These are phyloP conservation scores for Pichia sp. DNA, from an alignment of 1,139 yeast species.

Conservation along the genomic window DNA sequence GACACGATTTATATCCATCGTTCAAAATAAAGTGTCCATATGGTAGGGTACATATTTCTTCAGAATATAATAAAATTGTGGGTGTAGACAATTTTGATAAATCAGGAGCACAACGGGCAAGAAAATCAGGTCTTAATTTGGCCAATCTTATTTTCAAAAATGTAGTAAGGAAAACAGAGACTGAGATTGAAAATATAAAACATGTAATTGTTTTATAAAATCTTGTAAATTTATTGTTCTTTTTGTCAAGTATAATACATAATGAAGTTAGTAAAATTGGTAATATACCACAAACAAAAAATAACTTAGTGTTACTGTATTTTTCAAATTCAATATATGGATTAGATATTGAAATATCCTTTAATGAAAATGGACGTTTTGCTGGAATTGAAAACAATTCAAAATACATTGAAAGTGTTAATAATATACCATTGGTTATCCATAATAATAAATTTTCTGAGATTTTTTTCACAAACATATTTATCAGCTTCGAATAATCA, in stretches of 20 bases:
- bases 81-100: neutral
- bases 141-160: constrained; percentile 66
- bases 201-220: constrained; percentile 35
- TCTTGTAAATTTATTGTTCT: constrained; percentile 6
- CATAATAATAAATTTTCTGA: constrained; percentile 15
- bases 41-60: constrained; percentile 49
- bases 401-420: constrained; percentile 12
- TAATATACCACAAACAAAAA: constrained; percentile 35
- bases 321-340: constrained; percentile 42
- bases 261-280: constrained; percentile 32
- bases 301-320: constrained; percentile 33
- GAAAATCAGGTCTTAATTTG: constrained; percentile 71
- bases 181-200: constrained; percentile 34
- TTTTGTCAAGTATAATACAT: constrained; percentile 3
- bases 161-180: constrained; percentile 43
- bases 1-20: constrained; percentile 76
- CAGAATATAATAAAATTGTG: constrained; percentile 11
- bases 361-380: constrained; percentile 33
- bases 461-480: constrained; percentile 9
- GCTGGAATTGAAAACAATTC: constrained; percentile 30
- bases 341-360: constrained; percentile 37
- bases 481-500: neutral
- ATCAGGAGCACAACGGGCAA: constrained; percentile 51
- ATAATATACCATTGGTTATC: constrained; percentile 9
- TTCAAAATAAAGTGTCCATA: constrained; percentile 35